These are phyloP conservation scores for Aspergillus proliferans DNA, from an alignment of 2,329 filamentous ascomycete genomes.

Conservation along the genomic window DNA sequence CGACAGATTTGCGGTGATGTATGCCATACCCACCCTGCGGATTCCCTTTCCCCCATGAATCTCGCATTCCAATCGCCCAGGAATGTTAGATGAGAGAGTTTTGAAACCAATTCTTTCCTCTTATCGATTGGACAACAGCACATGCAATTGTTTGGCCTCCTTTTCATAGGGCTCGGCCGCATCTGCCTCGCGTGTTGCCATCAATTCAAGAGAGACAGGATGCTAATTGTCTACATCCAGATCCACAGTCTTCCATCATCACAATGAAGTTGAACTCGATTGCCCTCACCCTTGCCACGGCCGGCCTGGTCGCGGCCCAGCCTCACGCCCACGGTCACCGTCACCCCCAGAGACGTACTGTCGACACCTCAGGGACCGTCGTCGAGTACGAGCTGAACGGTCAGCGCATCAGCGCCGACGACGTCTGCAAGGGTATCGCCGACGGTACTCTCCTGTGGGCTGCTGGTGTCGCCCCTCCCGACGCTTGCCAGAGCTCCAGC, in stretches of 20 bases:
- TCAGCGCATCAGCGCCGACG: constrained; percentile 31
- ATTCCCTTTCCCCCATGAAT: neutral
- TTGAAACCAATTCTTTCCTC: too few relatives aligned
- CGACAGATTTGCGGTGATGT: constrained; percentile 26
- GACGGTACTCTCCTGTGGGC: constrained; percentile 62
- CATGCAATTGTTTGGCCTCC: too few relatives aligned
- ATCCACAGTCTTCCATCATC: neutral
- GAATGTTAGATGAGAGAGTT: too few relatives aligned
- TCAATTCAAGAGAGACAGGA: neutral
- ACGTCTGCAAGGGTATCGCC: constrained; percentile 66
- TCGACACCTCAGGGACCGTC: constrained; percentile 54
- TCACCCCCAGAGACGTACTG: constrained; percentile 36
- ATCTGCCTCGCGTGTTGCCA: neutral
- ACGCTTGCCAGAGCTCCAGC: constrained; percentile 40
- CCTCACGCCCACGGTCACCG: constrained; percentile 37
- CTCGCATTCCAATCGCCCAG: neutral
- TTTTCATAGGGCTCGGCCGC: neutral
- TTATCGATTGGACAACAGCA: too few relatives aligned
- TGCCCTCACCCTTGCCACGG: constrained; percentile 37
- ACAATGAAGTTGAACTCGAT: constrained; percentile 38
- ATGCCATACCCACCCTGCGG: constrained; percentile 12
- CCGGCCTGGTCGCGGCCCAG: constrained; percentile 38
- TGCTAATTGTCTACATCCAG: neutral
- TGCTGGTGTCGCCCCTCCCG: constrained; percentile 54
- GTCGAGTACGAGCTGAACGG: constrained; percentile 68